Evolutionary conservation across 192 early-diverging fungal species (phyloP), one percentile per base, ranked within the genome.

Genomic region (Radiomyces spectabilis): DNA sequence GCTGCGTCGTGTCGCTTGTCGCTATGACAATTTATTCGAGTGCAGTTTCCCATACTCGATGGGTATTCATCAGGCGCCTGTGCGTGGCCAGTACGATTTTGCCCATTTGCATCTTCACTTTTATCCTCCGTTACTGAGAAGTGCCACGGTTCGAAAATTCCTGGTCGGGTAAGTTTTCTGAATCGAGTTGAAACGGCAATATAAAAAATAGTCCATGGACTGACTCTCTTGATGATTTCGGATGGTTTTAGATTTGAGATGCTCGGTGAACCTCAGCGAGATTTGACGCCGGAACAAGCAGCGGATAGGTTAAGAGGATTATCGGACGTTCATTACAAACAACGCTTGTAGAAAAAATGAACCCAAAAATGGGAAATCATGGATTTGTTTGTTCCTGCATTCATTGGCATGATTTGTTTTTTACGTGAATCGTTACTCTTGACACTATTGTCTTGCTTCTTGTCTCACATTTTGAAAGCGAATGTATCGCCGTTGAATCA

Each of bases 11-110:
- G 74, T 95, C 10, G 89, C 92, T 4, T 85, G 81, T 45, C 80
- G 85, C 8, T 98, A 98, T 71, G 95, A 98, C 59, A 94, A 95
- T 60, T 41, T 98, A 18, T 98, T 98, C 62, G 46, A 82, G 45
- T 86, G 81, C 58, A 85, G 84, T 21, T 98, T 98, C 69, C 94
- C 95, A 1, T 98, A 98, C 67, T 93, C 91, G 1, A 95, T 95
- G 93, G 95, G 95, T 1, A 63, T 98, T 48, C 95, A 98, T 67
- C 86, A 91, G 48, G 78, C 91, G 1, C 94, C 94, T 0, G 71
- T 83, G 1, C 76, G 79, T 41, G 71, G 59, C 0, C 68, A 79
- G 2, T 69, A 84, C 38, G 55, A 59, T 1, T 73, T 72, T 51
- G 74, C 78, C 22, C 92, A 95, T 66, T 62, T 98, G 26, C 95